These are phyloP conservation scores for Candida multigemmis DNA, from an alignment of 805 yeast species.

Conservation along the genomic window DNA sequence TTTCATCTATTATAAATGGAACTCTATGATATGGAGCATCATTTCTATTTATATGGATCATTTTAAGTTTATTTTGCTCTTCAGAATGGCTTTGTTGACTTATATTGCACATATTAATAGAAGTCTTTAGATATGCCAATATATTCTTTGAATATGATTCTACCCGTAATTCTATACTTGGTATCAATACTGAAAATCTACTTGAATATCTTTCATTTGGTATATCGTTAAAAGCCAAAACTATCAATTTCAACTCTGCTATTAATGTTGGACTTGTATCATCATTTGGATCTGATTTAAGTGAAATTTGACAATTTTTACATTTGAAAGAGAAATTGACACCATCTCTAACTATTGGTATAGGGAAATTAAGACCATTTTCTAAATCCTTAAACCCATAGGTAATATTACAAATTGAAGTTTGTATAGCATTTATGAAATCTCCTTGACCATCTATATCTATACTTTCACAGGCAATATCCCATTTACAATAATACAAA, in stretches of 20 bases:
- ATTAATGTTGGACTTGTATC: conserved; percentile 3
- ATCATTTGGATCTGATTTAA: conserved; percentile 1
- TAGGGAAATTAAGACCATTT: conserved; percentile 54
- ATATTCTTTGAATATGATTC: conserved; percentile 6
- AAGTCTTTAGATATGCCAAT: conserved; percentile 42
- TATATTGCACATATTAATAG: conserved; percentile 53
- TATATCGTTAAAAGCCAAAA: conserved; percentile 54
- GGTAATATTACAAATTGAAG: conserved; percentile 39
- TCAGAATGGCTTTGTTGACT: conserved; percentile 39
- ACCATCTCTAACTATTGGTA: conserved; percentile 57
- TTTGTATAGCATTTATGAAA: conserved; percentile 33
- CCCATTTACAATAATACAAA: conserved; percentile 89
- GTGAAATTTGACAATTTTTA: conserved; percentile 30
- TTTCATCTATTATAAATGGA: conserved; percentile 57
- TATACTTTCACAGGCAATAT: conserved; percentile 58
- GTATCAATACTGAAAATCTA: conserved; percentile 41
- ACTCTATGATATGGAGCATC: conserved; percentile 82
- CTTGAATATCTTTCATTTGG: conserved; percentile 58
- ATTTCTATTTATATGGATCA: conserved; percentile 53
- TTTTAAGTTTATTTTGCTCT: conserved; percentile 45
- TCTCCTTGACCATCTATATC: conserved; percentile 39
- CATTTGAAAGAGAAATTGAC: conserved; percentile 52
- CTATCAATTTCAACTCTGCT: conserved; percentile 11
- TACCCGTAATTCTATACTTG: conserved; percentile 29
- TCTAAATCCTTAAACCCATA: conserved; percentile 69